phyloP scores from a whole-genome alignment of 305 asterid species.

The Rubia tinctorum region DNA sequence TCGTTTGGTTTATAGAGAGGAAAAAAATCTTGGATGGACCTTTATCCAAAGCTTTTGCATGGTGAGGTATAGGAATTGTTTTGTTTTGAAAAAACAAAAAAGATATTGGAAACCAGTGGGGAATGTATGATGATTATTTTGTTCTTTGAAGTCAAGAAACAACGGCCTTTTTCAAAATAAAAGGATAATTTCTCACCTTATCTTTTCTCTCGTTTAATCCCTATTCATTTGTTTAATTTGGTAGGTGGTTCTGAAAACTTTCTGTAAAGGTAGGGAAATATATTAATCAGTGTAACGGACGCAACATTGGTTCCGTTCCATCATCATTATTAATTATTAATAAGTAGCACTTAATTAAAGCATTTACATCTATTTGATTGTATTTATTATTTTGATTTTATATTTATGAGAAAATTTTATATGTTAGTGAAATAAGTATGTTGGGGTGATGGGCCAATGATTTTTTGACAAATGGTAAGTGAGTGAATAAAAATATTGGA shows the following conservation, averaged over 20 bases:
- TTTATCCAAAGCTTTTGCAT: no score
- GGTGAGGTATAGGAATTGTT: not conserved
- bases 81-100: no score
- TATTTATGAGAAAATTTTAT: no score
- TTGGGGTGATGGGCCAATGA: no score
- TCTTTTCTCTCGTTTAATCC: not conserved
- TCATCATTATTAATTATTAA: not conserved
- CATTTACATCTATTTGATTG: not conserved
- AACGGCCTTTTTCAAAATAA: not conserved
- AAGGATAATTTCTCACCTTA: not conserved
- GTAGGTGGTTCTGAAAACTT: not conserved
- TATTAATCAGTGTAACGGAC: not conserved
- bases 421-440: no score
- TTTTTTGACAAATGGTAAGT: no score
- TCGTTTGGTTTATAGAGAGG: no score
- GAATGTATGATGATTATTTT: not conserved
- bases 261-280: constrained; percentile 1
- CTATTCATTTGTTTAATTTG: not conserved
- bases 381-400: no score
- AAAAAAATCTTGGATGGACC: no score
- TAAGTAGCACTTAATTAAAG: not conserved
- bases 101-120: not conserved
- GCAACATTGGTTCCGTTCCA: not conserved
- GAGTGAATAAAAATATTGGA: no score
- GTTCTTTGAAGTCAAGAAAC: no score